Percentiles rank a stretch among this genome's conserved stretches.
These are phyloP conservation scores for Ceratocystiopsis sp. DNA, from an alignment of 2,329 filamentous ascomycete species.

Conservation along the genomic window DNA sequence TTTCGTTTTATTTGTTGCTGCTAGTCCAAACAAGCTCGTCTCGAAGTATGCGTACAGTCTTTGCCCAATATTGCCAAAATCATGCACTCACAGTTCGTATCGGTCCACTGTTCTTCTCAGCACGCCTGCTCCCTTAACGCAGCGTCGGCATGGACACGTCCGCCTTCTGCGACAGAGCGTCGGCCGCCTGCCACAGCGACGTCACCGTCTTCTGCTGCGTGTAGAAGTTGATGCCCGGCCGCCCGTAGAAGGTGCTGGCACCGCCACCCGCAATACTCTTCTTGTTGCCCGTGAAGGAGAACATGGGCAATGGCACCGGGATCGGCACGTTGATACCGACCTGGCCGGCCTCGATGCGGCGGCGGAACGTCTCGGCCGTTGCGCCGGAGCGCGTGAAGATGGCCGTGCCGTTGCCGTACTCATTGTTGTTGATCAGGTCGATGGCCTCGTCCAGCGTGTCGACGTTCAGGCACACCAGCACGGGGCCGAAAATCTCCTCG, in stretches of 20 bases:
- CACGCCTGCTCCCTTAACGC: slow-evolving; percentile 1
- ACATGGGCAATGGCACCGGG: slow-evolving; percentile 53
- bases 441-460: slow-evolving; percentile 66
- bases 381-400: slow-evolving; percentile 69
- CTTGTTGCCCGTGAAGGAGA: slow-evolving; percentile 65
- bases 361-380: slow-evolving; percentile 62
- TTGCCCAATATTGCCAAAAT: no score
- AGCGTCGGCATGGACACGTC: slow-evolving; percentile 66
- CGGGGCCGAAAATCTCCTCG: slow-evolving; percentile 75
- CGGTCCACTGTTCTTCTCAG: neutral
- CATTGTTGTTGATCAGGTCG: slow-evolving; percentile 66
- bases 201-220: slow-evolving; percentile 98
- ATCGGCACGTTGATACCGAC: slow-evolving; percentile 77
- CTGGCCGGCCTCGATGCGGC: slow-evolving; percentile 69
- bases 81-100: neutral
- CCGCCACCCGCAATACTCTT: slow-evolving; percentile 83
- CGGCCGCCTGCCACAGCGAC: slow-evolving; percentile 70
- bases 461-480: slow-evolving; percentile 65
- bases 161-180: slow-evolving; percentile 72
- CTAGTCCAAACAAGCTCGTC: no score
- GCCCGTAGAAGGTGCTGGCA: slow-evolving; percentile 87
- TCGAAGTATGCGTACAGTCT: no score
- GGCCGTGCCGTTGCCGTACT: slow-evolving; percentile 74
- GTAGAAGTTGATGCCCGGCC: slow-evolving; percentile 83
- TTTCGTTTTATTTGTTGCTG: no score